Percentiles rank a stretch among this genome's conserved stretches.
Conservation (phyloP, 495 filamentous ascomycete species). For the Aspergillus mulundensis region DNA sequence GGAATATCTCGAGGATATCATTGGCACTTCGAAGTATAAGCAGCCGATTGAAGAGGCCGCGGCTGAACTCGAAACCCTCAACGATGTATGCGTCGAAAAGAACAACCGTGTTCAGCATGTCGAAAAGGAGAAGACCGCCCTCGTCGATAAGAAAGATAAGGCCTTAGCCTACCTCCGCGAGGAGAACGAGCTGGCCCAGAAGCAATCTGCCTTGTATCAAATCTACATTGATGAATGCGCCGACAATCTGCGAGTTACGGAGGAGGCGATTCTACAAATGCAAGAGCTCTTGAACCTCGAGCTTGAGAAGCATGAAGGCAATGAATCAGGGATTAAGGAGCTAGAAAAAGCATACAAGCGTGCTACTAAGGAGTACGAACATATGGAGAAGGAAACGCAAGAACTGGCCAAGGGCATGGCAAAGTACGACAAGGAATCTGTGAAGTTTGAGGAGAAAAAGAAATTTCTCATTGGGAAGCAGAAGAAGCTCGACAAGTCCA, state of each 20-base stretch:
- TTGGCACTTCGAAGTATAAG: constrained; percentile 97
- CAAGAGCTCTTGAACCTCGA: constrained; percentile 83
- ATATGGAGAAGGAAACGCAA: constrained; percentile 77
- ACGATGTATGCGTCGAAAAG: constrained; percentile 93
- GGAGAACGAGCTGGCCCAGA: constrained; percentile 86
- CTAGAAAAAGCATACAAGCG: constrained; percentile 82
- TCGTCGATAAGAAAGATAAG: constrained; percentile 96
- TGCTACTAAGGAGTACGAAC: constrained; percentile 73
- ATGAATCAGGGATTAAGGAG: constrained; percentile 84
- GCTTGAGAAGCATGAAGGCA: constrained; percentile 86
- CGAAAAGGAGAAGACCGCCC: constrained; percentile 87
- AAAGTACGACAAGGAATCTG: constrained; percentile 89
- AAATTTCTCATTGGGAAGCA: constrained; percentile 87
- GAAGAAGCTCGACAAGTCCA: constrained; percentile 90
- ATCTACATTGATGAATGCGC: constrained; percentile 81
- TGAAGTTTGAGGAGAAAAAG: constrained; percentile 96
- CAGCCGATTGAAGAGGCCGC: constrained; percentile 92
- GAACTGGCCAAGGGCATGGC: constrained; percentile 81
- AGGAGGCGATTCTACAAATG: constrained; percentile 86
- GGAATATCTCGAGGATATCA: constrained; percentile 97
- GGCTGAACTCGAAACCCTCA: constrained; percentile 80
- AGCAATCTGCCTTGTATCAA: constrained; percentile 87
- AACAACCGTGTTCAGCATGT: constrained; percentile 92
- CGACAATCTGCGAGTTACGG: constrained; percentile 83
- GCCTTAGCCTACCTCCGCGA: constrained; percentile 83